A percentile compares a stretch with the other conserved stretches of the same genome.
Conservation (phyloP, 2,329 filamentous ascomycete genomes). For the Fusarium clavum region DNA sequence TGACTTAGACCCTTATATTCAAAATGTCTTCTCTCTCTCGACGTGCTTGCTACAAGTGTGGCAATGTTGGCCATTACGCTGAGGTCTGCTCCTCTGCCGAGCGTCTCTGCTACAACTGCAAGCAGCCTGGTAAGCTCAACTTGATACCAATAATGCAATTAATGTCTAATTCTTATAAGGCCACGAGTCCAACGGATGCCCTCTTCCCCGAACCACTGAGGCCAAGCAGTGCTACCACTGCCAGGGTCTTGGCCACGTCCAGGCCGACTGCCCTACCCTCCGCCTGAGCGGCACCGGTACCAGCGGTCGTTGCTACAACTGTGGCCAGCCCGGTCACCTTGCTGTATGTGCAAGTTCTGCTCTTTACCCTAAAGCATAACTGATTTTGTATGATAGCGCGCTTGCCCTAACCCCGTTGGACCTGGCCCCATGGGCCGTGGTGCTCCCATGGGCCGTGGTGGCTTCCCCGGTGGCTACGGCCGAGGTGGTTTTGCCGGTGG, state of each 20-base stretch:
- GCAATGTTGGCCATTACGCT: slow-evolving; percentile 82
- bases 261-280: slow-evolving; percentile 97
- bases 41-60: slow-evolving; percentile 85
- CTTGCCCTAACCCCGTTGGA: slow-evolving; percentile 81
- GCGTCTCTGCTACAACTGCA: slow-evolving; percentile 99
- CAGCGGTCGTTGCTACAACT: slow-evolving; percentile 95
- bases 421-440: slow-evolving; percentile 70
- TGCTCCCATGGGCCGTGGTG: slow-evolving; percentile 76
- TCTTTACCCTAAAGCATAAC: neutral
- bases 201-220: slow-evolving; percentile 95
- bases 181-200: slow-evolving; percentile 98
- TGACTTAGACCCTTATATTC: slow-evolving; percentile 39
- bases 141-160: neutral
- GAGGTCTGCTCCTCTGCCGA: slow-evolving; percentile 98
- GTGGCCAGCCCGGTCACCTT: slow-evolving; percentile 91
- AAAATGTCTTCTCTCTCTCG: slow-evolving; percentile 84
- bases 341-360: slow-evolving; percentile 69
- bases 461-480: slow-evolving; percentile 70
- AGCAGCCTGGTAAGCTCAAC: slow-evolving; percentile 74
- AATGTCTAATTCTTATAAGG: slow-evolving; percentile 55
- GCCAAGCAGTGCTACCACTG: slow-evolving; percentile 99
- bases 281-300: slow-evolving; percentile 86
- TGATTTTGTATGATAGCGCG: slow-evolving; percentile 65
- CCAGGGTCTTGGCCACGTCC: slow-evolving; percentile 97
- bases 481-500: slow-evolving; percentile 81